Evolutionary conservation across 2,329 filamentous ascomycete species (phyloP).

Genomic region (Aspergillus unguis): DNA sequence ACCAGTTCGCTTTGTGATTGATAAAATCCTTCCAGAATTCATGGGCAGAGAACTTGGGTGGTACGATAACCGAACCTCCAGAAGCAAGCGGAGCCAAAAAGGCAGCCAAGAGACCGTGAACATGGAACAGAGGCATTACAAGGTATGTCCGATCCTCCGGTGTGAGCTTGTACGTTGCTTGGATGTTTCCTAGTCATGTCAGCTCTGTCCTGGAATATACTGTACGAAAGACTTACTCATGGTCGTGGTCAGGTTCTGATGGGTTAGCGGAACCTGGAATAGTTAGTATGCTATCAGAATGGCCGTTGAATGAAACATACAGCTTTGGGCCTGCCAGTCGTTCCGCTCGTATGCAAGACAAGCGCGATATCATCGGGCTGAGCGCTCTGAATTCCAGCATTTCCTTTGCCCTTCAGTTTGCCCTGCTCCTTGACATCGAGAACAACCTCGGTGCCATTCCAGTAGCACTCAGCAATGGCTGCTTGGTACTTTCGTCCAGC

Average conservation of each 20-base stretch:
- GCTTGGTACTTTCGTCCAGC: slow-evolving; percentile 76
- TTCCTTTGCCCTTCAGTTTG: slow-evolving; percentile 56
- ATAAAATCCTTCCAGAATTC: slow-evolving; percentile 80
- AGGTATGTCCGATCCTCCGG: slow-evolving; percentile 73
- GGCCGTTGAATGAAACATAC: slow-evolving; percentile 42
- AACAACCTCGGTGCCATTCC: slow-evolving; percentile 67
- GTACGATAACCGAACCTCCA: slow-evolving; percentile 76
- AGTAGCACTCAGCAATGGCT: slow-evolving; percentile 84
- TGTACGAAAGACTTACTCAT: slow-evolving; percentile 57
- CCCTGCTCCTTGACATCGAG: slow-evolving; percentile 75
- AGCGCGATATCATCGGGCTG: slow-evolving; percentile 76
- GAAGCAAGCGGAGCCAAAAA: slow-evolving; percentile 74
- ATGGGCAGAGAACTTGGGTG: slow-evolving; percentile 72
- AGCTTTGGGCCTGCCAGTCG: slow-evolving; percentile 80
- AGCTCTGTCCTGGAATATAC: background rate
- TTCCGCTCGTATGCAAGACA: slow-evolving; percentile 79
- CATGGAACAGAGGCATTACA: slow-evolving; percentile 89
- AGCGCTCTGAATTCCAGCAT: slow-evolving; percentile 51
- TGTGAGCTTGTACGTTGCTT: slow-evolving; percentile 70
- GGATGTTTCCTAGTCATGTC: slow-evolving; percentile 62
- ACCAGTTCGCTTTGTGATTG: slow-evolving; percentile 77
- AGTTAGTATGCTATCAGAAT: slow-evolving; percentile 1
- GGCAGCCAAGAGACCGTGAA: slow-evolving; percentile 80
- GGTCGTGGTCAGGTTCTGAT: slow-evolving; percentile 74
- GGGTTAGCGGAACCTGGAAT: slow-evolving; percentile 68